These are phyloP conservation scores for Rhizopogon sp. DNA, from an alignment of 768 basidiomycete species.

Conservation along the genomic window DNA sequence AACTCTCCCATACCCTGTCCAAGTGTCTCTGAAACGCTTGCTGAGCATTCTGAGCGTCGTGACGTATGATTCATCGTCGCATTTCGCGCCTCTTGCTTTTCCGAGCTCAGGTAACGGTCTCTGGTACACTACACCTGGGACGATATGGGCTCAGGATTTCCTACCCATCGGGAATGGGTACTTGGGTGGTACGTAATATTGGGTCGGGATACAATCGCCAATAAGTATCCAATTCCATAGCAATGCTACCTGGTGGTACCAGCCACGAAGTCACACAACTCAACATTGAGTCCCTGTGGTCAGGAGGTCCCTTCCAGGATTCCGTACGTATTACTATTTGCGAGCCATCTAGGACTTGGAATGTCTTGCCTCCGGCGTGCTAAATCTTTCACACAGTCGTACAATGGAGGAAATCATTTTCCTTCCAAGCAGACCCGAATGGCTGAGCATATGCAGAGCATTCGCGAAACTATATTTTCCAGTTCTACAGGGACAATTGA, in stretches of 20 bases:
- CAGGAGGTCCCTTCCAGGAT: slow-evolving; percentile 67
- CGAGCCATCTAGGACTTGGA: background rate
- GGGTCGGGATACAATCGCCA: background rate
- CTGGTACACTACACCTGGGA: slow-evolving; percentile 57
- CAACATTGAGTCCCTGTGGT: slow-evolving; percentile 76
- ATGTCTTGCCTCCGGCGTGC: background rate
- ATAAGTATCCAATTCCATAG: slow-evolving; percentile 26
- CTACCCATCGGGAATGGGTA: slow-evolving; percentile 75
- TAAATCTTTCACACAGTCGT: slow-evolving; percentile 33
- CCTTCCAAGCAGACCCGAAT: slow-evolving; percentile 38
- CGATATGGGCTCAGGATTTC: slow-evolving; percentile 52
- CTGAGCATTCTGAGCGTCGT: slow-evolving; percentile 16
- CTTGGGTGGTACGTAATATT: slow-evolving; percentile 44
- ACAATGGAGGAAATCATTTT: slow-evolving; percentile 67
- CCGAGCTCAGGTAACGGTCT: slow-evolving; percentile 71
- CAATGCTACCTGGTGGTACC: slow-evolving; percentile 62
- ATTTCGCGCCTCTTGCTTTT: slow-evolving; percentile 40
- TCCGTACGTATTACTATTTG: slow-evolving; percentile 35
- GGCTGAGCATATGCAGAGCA: slow-evolving; percentile 44
- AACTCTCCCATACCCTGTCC: slow-evolving; percentile 14
- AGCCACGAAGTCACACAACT: slow-evolving; percentile 56
- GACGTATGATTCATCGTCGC: slow-evolving; percentile 13
- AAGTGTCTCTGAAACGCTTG: slow-evolving; percentile 13
- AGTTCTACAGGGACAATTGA: slow-evolving; percentile 55
- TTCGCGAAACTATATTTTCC: slow-evolving; percentile 53